Percentiles rank a stretch among this genome's conserved stretches.
phyloP scores from a whole-genome alignment of 208 protist genomes.

The Trypanosoma rangeli region DNA sequence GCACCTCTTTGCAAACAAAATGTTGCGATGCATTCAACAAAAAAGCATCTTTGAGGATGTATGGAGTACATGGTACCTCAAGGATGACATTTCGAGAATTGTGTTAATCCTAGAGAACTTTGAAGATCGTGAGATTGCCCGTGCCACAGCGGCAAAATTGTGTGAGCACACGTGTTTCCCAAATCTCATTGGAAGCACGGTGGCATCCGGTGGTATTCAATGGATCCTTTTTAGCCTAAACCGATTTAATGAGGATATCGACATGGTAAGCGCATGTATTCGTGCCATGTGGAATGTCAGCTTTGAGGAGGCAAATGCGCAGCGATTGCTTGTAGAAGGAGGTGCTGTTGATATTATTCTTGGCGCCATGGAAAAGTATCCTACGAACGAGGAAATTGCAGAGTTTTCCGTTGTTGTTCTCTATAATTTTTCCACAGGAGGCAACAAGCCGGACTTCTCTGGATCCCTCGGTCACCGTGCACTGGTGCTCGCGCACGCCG shows the following conservation, averaged over 20 bases:
- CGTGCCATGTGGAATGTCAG: constrained; percentile 86
- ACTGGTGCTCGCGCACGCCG: constrained; percentile 47
- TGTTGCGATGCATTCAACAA: constrained; percentile 72
- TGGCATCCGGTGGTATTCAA: constrained; percentile 51
- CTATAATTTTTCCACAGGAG: constrained; percentile 67
- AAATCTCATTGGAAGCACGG: constrained; percentile 49
- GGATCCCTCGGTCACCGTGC: constrained; percentile 38
- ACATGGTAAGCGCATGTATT: constrained; percentile 48
- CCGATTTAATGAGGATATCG: constrained; percentile 57
- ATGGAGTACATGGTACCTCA: constrained; percentile 88
- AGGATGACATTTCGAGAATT: constrained; percentile 74
- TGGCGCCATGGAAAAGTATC: constrained; percentile 60
- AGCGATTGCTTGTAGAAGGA: constrained; percentile 44
- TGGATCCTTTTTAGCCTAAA: constrained; percentile 61
- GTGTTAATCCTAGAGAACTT: constrained; percentile 83
- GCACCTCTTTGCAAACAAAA: constrained; percentile 88
- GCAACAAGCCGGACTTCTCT: constrained; percentile 36
- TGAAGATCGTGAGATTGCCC: constrained; percentile 51
- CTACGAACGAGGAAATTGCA: constrained; percentile 55
- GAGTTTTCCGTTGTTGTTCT: constrained; percentile 74
- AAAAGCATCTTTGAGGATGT: constrained; percentile 67
- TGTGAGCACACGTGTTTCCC: constrained; percentile 59
- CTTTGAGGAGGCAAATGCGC: constrained; percentile 47
- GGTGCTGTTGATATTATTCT: constrained; percentile 52
- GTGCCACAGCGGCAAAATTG: constrained; percentile 55